Conservation (phyloP, 1,284 basidiomycete genomes). For the Tilletia horrida region DNA sequence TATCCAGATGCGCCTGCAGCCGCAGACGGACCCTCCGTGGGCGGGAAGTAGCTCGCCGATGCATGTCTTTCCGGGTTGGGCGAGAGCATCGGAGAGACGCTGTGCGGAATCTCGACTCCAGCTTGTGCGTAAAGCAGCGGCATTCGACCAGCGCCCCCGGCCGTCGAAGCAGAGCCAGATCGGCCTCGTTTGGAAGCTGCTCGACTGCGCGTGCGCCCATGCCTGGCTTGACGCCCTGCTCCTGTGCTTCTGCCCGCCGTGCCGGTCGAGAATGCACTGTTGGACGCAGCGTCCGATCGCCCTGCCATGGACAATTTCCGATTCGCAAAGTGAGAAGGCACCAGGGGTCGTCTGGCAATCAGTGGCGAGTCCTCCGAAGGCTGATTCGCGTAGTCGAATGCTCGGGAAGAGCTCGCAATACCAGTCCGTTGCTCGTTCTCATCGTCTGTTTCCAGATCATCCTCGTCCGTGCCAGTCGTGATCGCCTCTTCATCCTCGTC, state of each 20-base stretch:
- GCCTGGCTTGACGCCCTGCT: conserved; percentile 6
- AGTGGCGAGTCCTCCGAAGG: conserved; percentile 29
- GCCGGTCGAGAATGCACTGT: background rate
- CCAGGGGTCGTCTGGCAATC: conserved; percentile 37
- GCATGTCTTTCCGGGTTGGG: conserved; percentile 8
- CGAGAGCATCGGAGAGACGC: conserved; percentile 25
- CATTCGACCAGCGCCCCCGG: conserved; percentile 26
- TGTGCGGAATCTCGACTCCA: conserved; percentile 33
- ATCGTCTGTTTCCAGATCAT: conserved; percentile 22
- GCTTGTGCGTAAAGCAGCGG: conserved; percentile 46
- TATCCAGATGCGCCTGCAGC: conserved; percentile 21
- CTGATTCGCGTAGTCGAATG: background rate
- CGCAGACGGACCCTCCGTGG: background rate
- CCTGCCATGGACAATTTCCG: conserved; percentile 31
- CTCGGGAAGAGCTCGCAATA: background rate
- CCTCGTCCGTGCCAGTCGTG: conserved; percentile 5
- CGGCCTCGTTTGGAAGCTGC: conserved; percentile 16
- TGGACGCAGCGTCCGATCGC: conserved; percentile 25
- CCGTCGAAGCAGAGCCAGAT: background rate
- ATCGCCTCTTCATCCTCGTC: conserved; percentile 25
- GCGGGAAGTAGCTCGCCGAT: too few species aligned
- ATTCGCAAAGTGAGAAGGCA: conserved; percentile 50
- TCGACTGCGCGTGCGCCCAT: conserved; percentile 22
- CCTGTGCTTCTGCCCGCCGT: background rate
- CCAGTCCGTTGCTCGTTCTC: conserved; percentile 21